Percentiles rank a stretch among this genome's conserved stretches.
These are phyloP conservation scores for Viridothelium virens DNA, from an alignment of 495 filamentous ascomycete species.

Conservation along the genomic window DNA sequence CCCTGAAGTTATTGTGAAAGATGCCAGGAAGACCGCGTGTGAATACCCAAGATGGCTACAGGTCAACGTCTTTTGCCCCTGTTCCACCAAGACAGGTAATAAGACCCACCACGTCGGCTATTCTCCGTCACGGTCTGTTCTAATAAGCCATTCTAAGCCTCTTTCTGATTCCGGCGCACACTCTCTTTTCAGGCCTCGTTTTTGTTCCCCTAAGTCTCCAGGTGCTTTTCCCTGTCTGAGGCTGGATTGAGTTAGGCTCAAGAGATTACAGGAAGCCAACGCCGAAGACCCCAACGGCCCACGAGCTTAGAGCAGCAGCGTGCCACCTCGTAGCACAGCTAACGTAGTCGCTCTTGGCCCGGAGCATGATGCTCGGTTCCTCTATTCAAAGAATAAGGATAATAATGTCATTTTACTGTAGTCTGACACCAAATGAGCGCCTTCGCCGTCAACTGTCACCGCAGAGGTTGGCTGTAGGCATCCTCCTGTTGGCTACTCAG, in stretches of 20 bases:
- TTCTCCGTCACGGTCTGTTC: too few species aligned
- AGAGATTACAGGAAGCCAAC: neutral
- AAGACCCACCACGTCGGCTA: too few species aligned
- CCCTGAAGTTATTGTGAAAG: neutral
- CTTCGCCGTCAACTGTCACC: too few species aligned
- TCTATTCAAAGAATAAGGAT: too few species aligned
- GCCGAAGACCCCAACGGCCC: too few species aligned
- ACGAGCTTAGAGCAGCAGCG: neutral
- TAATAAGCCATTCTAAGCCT: too few species aligned
- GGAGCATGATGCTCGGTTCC: neutral
- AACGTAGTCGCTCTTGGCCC: neutral
- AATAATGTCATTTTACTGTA: too few species aligned
- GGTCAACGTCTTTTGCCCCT: neutral
- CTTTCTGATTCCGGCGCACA: too few species aligned
- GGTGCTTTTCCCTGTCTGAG: neutral
- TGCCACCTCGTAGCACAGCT: neutral
- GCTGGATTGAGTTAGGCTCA: slow-evolving; percentile 2
- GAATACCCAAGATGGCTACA: slow-evolving; percentile 2
- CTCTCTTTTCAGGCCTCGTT: too few species aligned
- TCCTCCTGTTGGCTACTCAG: neutral
- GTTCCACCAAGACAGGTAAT: too few species aligned
- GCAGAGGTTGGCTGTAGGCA: too few species aligned
- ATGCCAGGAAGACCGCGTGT: neutral
- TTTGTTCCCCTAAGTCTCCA: neutral
- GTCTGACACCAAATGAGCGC: too few species aligned